phyloP scores from a whole-genome alignment of 176 grass and related monocot species.

The Alopecurus myosuroides region DNA sequence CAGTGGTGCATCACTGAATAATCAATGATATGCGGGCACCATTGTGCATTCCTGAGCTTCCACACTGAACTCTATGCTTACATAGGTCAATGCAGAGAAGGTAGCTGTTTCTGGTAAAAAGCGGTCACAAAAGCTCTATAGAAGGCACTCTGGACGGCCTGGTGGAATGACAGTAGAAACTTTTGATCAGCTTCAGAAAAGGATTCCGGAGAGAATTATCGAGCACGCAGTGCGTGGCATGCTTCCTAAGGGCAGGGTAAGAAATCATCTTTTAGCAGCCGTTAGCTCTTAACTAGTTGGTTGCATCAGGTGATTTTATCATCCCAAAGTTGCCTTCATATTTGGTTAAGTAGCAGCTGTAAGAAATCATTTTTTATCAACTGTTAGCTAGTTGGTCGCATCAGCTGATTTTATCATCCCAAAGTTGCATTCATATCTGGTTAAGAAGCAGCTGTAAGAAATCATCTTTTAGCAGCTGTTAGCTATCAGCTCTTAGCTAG shows the following conservation, averaged over 20 bases:
- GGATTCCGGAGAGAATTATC: slow-evolving; percentile 94
- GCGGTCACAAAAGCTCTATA: slow-evolving; percentile 86
- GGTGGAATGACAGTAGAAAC: slow-evolving; percentile 96
- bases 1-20: slow-evolving; percentile 9
- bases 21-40: not conserved
- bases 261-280: slow-evolving; percentile 10
- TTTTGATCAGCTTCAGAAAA: slow-evolving; percentile 97
- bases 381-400: not conserved
- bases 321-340: not conserved
- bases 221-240: slow-evolving; percentile 95
- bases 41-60: not conserved
- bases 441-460: slow-evolving; percentile 45
- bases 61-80: slow-evolving; percentile 17
- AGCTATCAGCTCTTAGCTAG: not conserved
- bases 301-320: slow-evolving; percentile 1
- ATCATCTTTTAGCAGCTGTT: slow-evolving; percentile 1
- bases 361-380: slow-evolving; percentile 24
- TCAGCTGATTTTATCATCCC: not conserved
- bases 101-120: slow-evolving; percentile 97
- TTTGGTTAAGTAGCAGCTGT: slow-evolving; percentile 33
- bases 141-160: slow-evolving; percentile 90
- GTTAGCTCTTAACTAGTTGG: not conserved
- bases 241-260: slow-evolving; percentile 98
- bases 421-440: not conserved
- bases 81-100: slow-evolving; percentile 95